Evolutionary conservation across 1,284 basidiomycete genomes (phyloP).

Genomic region (Inonotus obliquus): DNA sequence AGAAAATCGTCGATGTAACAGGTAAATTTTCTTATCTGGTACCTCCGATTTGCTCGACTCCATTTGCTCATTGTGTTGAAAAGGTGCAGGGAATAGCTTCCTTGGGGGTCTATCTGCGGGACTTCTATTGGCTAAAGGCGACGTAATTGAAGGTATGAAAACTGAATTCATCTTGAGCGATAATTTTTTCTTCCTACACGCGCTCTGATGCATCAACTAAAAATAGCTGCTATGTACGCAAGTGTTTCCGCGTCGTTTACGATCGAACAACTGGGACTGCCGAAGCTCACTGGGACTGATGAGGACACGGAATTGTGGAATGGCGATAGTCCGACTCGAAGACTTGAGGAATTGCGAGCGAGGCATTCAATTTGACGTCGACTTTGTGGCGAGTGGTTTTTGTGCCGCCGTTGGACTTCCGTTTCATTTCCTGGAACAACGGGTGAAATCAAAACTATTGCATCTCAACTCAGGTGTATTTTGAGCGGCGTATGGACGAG

Average conservation of each 20-base stretch:
- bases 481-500: no score
- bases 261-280: slow-evolving; percentile 81
- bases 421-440: no score
- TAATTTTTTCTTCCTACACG: not conserved
- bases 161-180: slow-evolving; percentile 19
- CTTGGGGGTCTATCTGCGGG: slow-evolving; percentile 81
- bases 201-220: slow-evolving; percentile 15
- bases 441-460: no score
- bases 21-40: slow-evolving; percentile 39
- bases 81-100: slow-evolving; percentile 86
- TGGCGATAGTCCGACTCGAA: slow-evolving; percentile 49
- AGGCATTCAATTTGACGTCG: slow-evolving; percentile 23
- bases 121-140: slow-evolving; percentile 48
- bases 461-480: no score
- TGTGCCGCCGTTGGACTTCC: no score
- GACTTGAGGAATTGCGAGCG: slow-evolving; percentile 47
- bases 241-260: slow-evolving; percentile 78
- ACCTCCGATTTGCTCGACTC: not conserved
- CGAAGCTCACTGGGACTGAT: slow-evolving; percentile 33
- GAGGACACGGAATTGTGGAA: slow-evolving; percentile 59
- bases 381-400: not conserved
- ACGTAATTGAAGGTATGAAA: slow-evolving; percentile 63
- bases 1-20: slow-evolving; percentile 77
- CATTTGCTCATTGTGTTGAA: not conserved
- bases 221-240: slow-evolving; percentile 62